A percentile compares a stretch with the other conserved stretches of the same genome.
These are phyloP conservation scores for Diatrype stigma DNA, from an alignment of 2,329 filamentous ascomycete genomes.

Conservation along the genomic window DNA sequence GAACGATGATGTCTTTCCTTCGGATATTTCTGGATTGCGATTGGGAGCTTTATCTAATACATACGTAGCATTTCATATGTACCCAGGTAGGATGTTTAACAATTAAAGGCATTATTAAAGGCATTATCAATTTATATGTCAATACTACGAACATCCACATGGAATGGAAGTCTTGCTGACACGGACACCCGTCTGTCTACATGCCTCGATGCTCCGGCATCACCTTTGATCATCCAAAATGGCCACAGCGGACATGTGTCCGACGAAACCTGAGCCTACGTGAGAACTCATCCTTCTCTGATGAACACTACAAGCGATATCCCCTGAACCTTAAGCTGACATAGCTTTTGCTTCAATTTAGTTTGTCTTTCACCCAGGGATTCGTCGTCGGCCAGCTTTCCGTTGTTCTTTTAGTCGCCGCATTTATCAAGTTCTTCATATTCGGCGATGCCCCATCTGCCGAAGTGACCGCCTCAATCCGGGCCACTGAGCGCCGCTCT, in stretches of 20 bases:
- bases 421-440: conserved; percentile 99
- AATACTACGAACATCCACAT: neutral
- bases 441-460: conserved; percentile 89
- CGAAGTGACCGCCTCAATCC: conserved; percentile 71
- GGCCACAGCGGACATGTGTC: conserved; percentile 27
- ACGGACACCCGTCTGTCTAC: neutral
- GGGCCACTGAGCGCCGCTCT: conserved; percentile 69
- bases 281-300: conserved; percentile 15
- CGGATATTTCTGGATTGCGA: neutral
- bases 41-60: too few species aligned
- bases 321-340: conserved; percentile 12
- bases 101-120: neutral
- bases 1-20: neutral
- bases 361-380: conserved; percentile 87
- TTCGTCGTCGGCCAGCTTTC: conserved; percentile 91
- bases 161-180: neutral
- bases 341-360: conserved; percentile 28
- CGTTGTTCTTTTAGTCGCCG: conserved; percentile 83
- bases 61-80: too few species aligned
- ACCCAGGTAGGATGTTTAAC: too few species aligned
- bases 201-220: too few species aligned
- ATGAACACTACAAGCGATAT: too few species aligned
- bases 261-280: conserved; percentile 29
- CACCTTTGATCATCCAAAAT: conserved; percentile 6
- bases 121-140: neutral